Evolutionary conservation across 805 yeast genomes (phyloP).

Genomic region (Ogataea angusta): DNA sequence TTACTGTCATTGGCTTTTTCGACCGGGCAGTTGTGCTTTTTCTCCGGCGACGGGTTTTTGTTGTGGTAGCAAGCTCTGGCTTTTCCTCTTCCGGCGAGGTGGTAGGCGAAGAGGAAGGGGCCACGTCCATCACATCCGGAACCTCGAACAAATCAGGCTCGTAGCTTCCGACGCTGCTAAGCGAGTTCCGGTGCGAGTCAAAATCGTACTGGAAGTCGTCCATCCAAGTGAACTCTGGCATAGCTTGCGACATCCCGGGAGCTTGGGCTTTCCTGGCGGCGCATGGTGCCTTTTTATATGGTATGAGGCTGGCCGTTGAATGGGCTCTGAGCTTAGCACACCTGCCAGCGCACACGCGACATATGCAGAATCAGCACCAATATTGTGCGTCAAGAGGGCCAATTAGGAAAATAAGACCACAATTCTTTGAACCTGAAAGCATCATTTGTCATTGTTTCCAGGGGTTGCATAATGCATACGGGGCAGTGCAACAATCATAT

Average conservation of each 20-base stretch:
- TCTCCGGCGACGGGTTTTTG: conserved; percentile 8
- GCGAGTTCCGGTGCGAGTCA: conserved; percentile 9
- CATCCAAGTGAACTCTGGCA: conserved; percentile 15
- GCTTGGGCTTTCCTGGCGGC: background rate
- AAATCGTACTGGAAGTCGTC: conserved; percentile 19
- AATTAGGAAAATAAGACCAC: background rate
- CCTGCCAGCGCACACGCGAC: background rate
- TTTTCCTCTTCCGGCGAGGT: conserved; percentile 16
- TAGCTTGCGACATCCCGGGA: background rate
- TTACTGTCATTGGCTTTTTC: conserved; percentile 30
- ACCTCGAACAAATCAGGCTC: conserved; percentile 14
- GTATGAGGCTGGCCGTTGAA: background rate
- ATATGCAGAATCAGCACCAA: background rate
- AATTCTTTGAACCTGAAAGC: background rate
- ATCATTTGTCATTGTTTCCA: background rate
- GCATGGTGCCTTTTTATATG: background rate
- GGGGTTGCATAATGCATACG: background rate
- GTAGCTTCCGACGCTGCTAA: conserved; percentile 16
- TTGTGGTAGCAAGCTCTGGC: conserved; percentile 1
- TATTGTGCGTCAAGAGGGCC: background rate
- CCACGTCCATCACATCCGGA: conserved; percentile 4
- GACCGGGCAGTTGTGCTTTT: conserved; percentile 10
- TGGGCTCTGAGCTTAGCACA: background rate
- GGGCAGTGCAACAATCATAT: background rate
- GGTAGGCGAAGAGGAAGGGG: conserved; percentile 7